These are phyloP conservation scores for Oenanthe javanica DNA, from an alignment of 140 eudicot species.

Conservation along the genomic window DNA sequence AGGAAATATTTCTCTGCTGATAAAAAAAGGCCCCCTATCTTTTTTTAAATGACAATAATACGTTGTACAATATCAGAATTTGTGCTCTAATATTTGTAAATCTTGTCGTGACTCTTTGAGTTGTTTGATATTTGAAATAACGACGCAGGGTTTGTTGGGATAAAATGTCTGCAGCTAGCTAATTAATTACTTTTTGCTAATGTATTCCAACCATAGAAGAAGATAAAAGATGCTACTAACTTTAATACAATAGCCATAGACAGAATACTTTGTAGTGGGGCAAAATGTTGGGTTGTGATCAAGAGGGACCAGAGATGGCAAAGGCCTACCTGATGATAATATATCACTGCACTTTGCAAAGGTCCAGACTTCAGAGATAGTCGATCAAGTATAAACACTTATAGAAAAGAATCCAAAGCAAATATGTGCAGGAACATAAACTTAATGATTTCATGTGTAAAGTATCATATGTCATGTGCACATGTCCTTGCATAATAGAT, in stretches of 20 bases:
- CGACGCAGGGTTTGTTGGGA: background rate
- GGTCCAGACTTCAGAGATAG: background rate
- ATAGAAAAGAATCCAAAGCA: conserved; percentile 1
- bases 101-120: background rate
- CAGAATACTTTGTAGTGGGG: conserved; percentile 6
- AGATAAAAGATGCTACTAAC: background rate
- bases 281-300: conserved; percentile 1
- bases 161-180: background rate
- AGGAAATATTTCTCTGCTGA: no score
- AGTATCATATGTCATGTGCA: background rate
- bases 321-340: conserved; percentile 1
- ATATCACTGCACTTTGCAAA: background rate
- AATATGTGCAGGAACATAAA: background rate
- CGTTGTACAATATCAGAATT: background rate
- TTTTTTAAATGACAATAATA: background rate
- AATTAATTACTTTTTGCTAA: background rate
- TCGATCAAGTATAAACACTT: conserved; percentile 1
- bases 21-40: no score
- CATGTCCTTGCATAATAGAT: background rate
- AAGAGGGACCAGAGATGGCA: conserved; percentile 7
- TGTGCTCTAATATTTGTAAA: background rate
- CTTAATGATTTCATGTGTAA: background rate
- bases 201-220: background rate
- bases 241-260: conserved; percentile 2
- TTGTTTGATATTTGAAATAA: background rate